Evolutionary conservation across 345 rosid genomes (phyloP), one percentile per base, ranked within the genome.

Genomic region (Sisymbrium altissimum): DNA sequence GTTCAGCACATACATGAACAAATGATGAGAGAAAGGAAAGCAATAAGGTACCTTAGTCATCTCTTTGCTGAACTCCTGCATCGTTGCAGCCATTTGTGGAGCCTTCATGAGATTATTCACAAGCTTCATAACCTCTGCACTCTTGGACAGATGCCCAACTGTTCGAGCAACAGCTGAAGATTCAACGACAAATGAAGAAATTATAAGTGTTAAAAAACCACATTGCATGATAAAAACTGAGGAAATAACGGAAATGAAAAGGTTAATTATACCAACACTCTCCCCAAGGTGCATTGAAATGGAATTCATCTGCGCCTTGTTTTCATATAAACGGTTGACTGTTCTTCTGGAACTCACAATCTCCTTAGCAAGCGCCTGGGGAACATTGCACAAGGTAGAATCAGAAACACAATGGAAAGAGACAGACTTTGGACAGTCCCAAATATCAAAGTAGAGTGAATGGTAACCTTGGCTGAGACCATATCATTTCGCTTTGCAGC

Each of bases 251-350:
- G 10, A 13, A 76, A 23, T 32, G 39, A 77, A 56, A 77, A 41
- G 71, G 50, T 27, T 62, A 0, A 19, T 27, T 75, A 36, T 87
- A 93, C 98, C 98, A 15, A 93, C 88, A 72, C 98, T 93, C 78
- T 93, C 98, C 10, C 98, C 98, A 9, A 93, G 96, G 63, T 90
- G 98, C 98, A 90, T 90, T 3, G 98, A 93, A 78, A 93, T 87
- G 17, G 98, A 93, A 83, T 93, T 93, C 91, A 90, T 59, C 72
- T 93, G 98, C 2, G 97, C 98, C 85, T 86, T 93, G 54, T 93
- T 93, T 81, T 93, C 98, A 79, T 86, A 73, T 58, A 93, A 84
- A 3, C 93, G 96, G 76, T 86, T 87, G 40, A 89, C 92, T 10
- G 98, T 93, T 80, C 72, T 89, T 79, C 92, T 89, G 17, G 98